Evolutionary conservation across 2,329 filamentous ascomycete genomes (phyloP).

Genomic region (Sarocladiaceae sp.): DNA sequence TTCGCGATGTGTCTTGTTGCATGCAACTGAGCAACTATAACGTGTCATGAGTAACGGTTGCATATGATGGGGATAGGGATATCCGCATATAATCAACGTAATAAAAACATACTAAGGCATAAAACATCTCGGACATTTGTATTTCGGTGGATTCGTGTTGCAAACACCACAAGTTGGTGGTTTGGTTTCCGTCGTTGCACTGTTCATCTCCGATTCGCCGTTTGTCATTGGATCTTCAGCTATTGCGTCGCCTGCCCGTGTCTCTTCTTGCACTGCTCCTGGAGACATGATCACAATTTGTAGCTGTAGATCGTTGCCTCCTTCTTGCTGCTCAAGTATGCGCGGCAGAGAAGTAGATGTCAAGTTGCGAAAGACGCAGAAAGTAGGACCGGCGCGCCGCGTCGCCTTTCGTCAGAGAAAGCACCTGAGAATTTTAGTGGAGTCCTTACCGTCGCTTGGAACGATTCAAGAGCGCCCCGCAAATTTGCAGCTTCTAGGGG

Average conservation of each 20-base stretch:
- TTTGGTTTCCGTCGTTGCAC: slow-evolving; percentile 1
- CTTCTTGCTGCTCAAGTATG: too few relatives aligned
- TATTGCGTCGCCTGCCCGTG: too few relatives aligned
- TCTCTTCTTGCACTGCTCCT: too few relatives aligned
- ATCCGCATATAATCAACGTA: not conserved
- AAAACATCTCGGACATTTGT: slow-evolving; percentile 56
- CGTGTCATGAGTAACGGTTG: slow-evolving; percentile 11
- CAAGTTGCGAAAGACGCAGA: not conserved
- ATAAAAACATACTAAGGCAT: slow-evolving; percentile 49
- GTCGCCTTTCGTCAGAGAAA: too few relatives aligned
- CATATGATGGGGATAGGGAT: not conserved
- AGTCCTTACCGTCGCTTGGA: too few relatives aligned
- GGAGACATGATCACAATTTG: too few relatives aligned
- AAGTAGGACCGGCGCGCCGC: not conserved
- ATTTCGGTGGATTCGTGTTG: slow-evolving; percentile 44
- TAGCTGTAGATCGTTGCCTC: too few relatives aligned
- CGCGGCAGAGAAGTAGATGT: too few relatives aligned
- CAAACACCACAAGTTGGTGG: slow-evolving; percentile 45
- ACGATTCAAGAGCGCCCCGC: too few relatives aligned
- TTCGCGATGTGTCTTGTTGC: slow-evolving; percentile 46
- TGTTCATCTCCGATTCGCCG: not conserved
- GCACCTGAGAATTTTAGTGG: slow-evolving; percentile 9
- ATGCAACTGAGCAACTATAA: slow-evolving; percentile 51
- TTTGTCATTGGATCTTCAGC: too few relatives aligned
- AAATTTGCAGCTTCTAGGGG: slow-evolving; percentile 14